A percentile compares a stretch with the other conserved stretches of the same genome.
Conservation (phyloP, 2,329 filamentous ascomycete species). For the Nigrospora sphaerica region DNA sequence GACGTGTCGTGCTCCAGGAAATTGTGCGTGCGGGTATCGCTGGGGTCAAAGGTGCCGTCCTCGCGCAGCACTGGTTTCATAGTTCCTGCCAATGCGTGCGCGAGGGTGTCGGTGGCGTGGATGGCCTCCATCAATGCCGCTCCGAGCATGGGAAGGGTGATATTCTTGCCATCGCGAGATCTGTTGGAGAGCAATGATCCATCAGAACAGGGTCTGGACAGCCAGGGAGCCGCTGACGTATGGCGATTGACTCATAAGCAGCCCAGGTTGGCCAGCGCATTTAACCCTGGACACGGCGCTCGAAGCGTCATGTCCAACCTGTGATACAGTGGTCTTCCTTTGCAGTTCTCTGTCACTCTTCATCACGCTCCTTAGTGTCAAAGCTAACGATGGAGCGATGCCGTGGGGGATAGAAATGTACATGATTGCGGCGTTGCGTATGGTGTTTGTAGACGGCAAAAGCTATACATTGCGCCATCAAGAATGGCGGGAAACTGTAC, state of each 20-base stretch:
- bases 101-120: slow-evolving; percentile 14
- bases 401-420: slow-evolving; percentile 7
- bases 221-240: neutral
- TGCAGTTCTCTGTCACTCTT: slow-evolving; percentile 1
- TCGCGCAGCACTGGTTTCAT: slow-evolving; percentile 10
- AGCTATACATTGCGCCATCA: neutral
- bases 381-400: slow-evolving; percentile 9
- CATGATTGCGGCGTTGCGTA: slow-evolving; percentile 5
- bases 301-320: slow-evolving; percentile 11
- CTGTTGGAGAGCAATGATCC: slow-evolving; percentile 5
- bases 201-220: neutral
- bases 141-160: slow-evolving; percentile 20
- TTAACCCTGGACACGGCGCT: slow-evolving; percentile 20
- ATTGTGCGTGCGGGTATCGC: slow-evolving; percentile 21
- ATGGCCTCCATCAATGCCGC: slow-evolving; percentile 17
- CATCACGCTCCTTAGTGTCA: slow-evolving; percentile 3
- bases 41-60: slow-evolving; percentile 23
- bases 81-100: slow-evolving; percentile 13
- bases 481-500: neutral
- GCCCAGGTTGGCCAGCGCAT: slow-evolving; percentile 22
- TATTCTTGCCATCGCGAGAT: slow-evolving; percentile 23
- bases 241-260: slow-evolving; percentile 15
- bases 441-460: neutral
- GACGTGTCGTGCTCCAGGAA: slow-evolving; percentile 26
- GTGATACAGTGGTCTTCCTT: slow-evolving; percentile 10